Base-by-base conservation (phyloP, 257 asterid genomes). In the Solanum clarkiae region DNA sequence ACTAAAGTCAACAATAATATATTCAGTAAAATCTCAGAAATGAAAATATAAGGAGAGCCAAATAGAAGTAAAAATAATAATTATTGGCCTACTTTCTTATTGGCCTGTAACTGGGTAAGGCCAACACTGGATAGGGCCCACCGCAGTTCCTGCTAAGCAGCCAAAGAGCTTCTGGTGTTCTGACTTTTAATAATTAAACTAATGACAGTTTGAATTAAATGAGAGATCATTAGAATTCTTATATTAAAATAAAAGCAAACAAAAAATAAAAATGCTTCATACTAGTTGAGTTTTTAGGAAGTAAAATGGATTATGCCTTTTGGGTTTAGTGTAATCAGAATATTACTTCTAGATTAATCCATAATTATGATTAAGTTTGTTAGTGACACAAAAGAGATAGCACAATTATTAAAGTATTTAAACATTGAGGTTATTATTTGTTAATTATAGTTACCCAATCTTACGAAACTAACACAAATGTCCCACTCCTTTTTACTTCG, bases 311-410 rank as follows among this genome's bases (percentile, higher is more conserved):
- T 42, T 53, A 26, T 84, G 79, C 86, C 47, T 8, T 84, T 84
- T 68, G 51, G 47, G 47, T 45, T 77, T 77, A 77, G 69, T 84
- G 47, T 22, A 57, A 24, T 4, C 47, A 72, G 42, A 80, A 84
- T 22, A 42, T 36, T 80, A 51, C 59, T 47, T 83, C 53, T 55
- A 22, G 45, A 66, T 87, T 80, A 24, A 77, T 80, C 79, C 40
- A 62, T 49, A 81, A 68, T 80, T 11, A 70, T 53, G 66, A 84
- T 24, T 32, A 63, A 71, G 75, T 84, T 88, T 42, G 90, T 53
- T 82, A 29, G 8, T 29, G 7, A 6, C 14, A 63, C 20, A 32
- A 22, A 56, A 86, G 45, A 22, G 47, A 49, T 29, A 75, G 44
- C 44, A 62, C 22, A 62, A 14, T 62, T 62, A 14, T 62, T 45